Evolutionary conservation across 768 basidiomycete genomes (phyloP).

Genomic region (Suillus clintonianus): DNA sequence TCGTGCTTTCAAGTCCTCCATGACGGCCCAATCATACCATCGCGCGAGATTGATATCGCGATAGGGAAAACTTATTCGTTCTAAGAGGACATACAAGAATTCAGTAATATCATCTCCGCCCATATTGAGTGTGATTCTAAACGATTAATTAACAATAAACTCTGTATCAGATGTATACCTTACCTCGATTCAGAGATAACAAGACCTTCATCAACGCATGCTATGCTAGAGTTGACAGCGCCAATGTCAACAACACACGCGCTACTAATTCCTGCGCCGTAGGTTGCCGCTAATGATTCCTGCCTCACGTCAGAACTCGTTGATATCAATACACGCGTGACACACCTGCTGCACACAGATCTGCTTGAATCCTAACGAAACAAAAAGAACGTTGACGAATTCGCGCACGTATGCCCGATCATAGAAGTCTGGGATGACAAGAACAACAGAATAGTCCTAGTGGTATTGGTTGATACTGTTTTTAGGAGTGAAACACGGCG

Average conservation of each 20-base stretch:
- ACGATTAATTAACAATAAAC: slow-evolving; percentile 8
- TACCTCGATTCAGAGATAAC: slow-evolving; percentile 87
- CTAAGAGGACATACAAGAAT: slow-evolving; percentile 78
- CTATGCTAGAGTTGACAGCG: slow-evolving; percentile 77
- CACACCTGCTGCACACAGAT: slow-evolving; percentile 86
- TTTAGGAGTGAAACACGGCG: slow-evolving; percentile 11
- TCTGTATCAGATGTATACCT: slow-evolving; percentile 12
- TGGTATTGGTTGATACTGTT: background rate
- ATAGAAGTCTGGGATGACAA: slow-evolving; percentile 92
- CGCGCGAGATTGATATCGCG: slow-evolving; percentile 73
- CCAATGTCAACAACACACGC: slow-evolving; percentile 98
- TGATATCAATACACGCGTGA: background rate
- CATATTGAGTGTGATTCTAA: slow-evolving; percentile 77
- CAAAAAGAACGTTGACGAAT: slow-evolving; percentile 69
- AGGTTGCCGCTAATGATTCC: slow-evolving; percentile 93
- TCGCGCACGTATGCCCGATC: slow-evolving; percentile 83
- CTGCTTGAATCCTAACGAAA: slow-evolving; percentile 89
- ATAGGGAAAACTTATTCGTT: slow-evolving; percentile 87
- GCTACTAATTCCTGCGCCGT: slow-evolving; percentile 91
- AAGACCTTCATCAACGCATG: slow-evolving; percentile 94
- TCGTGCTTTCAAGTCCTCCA: slow-evolving; percentile 88
- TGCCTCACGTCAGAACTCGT: slow-evolving; percentile 28
- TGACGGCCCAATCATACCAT: slow-evolving; percentile 85
- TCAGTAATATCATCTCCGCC: slow-evolving; percentile 96
- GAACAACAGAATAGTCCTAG: slow-evolving; percentile 83